Evolutionary conservation across 768 basidiomycete genomes (phyloP).

Genomic region (Scleroderma citrinum): DNA sequence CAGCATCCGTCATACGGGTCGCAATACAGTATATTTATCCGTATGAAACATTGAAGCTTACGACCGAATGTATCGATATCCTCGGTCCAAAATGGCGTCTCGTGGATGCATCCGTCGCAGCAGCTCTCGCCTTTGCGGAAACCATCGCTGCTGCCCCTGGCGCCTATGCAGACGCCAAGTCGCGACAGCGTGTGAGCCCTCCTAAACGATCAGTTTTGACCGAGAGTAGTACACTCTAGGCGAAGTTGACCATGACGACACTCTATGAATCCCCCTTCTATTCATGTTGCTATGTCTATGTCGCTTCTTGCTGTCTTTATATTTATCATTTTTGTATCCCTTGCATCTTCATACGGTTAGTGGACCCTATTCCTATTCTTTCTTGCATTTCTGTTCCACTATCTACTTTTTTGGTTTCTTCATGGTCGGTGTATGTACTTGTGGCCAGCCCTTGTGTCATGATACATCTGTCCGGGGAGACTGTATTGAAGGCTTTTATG

Average conservation of each 20-base stretch:
- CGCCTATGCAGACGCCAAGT: slow-evolving; percentile 28
- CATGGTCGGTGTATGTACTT: too few relatives aligned
- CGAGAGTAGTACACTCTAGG: too few relatives aligned
- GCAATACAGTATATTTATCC: slow-evolving; percentile 59
- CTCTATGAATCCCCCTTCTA: too few relatives aligned
- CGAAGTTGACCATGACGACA: too few relatives aligned
- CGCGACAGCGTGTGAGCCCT: slow-evolving; percentile 17
- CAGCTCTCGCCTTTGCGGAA: slow-evolving; percentile 67
- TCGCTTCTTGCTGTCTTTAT: neutral
- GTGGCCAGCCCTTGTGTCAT: too few relatives aligned
- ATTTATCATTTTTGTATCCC: neutral
- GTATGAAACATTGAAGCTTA: slow-evolving; percentile 24
- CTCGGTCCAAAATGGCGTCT: slow-evolving; percentile 53
- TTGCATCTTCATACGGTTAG: neutral
- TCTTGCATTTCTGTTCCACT: neutral
- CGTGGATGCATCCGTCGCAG: slow-evolving; percentile 45
- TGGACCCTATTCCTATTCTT: neutral
- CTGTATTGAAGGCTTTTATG: too few relatives aligned
- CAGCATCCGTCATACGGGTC: slow-evolving; percentile 57
- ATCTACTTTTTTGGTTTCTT: neutral
- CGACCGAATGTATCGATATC: slow-evolving; percentile 41
- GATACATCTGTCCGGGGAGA: too few relatives aligned
- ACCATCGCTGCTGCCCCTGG: slow-evolving; percentile 47
- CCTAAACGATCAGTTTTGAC: neutral
- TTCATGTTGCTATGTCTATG: neutral